These are phyloP conservation scores for Citrus hindsii DNA, from an alignment of 345 rosid genomes.

Conservation along the genomic window DNA sequence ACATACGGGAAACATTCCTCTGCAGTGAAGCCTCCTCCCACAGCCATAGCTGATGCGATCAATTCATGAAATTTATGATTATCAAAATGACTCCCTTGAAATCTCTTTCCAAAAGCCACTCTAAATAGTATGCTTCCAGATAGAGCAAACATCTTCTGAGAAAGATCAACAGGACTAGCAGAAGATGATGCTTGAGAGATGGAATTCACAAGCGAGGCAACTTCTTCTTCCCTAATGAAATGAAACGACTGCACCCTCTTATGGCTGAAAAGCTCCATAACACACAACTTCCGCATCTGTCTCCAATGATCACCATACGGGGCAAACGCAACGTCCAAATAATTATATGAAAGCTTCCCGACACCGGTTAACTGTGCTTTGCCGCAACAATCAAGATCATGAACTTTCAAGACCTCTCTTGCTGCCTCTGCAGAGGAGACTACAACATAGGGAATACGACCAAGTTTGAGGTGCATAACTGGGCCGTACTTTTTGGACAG, in stretches of 20 bases:
- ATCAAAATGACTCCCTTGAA: constrained; percentile 23
- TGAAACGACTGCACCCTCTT: constrained; percentile 31
- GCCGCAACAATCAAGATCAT: constrained; percentile 33
- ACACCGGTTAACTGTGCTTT: constrained; percentile 21
- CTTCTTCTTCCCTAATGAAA: constrained; percentile 33
- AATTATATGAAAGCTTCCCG: constrained; percentile 13
- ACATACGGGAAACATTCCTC: too few species aligned
- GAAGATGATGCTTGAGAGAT: constrained; percentile 22
- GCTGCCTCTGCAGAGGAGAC: constrained; percentile 32
- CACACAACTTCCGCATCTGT: constrained; percentile 23
- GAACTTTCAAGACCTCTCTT: constrained; percentile 26
- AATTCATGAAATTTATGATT: constrained; percentile 4
- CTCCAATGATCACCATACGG: constrained; percentile 38
- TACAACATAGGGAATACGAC: constrained; percentile 20
- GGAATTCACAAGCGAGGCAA: constrained; percentile 23
- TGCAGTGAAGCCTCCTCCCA: too few species aligned
- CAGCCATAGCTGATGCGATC: constrained; percentile 9
- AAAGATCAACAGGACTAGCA: constrained; percentile 23
- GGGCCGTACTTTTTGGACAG: constrained; percentile 32
- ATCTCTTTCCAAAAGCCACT: constrained; percentile 28
- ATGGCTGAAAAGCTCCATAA: constrained; percentile 26
- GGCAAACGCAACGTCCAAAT: constrained; percentile 24
- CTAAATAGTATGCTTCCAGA: constrained; percentile 29
- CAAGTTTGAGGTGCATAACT: constrained; percentile 28
- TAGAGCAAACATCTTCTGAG: constrained; percentile 24